Conservation (phyloP, 1,284 basidiomycete genomes). For the Ceraceosorus guamensis region DNA sequence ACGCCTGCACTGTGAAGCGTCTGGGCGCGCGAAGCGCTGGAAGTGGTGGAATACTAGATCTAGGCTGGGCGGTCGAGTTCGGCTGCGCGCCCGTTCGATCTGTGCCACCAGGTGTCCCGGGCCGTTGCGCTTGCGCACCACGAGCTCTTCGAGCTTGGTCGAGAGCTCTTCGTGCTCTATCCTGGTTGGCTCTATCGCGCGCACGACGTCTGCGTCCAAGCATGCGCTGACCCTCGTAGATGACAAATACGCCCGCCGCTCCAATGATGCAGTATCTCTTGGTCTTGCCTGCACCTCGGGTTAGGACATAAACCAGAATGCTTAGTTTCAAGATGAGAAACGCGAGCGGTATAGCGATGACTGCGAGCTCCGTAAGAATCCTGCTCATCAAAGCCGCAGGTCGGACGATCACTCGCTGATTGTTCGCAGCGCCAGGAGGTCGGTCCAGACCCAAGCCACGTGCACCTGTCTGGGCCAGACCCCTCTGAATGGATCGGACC, state of each 20-base stretch:
- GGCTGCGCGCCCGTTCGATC: slow-evolving; percentile 1
- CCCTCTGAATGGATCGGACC: too few species aligned
- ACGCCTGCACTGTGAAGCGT: slow-evolving; percentile 7
- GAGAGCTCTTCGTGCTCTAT: neutral
- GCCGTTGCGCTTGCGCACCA: neutral
- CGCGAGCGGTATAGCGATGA: slow-evolving; percentile 19
- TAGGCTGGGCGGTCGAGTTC: slow-evolving; percentile 8
- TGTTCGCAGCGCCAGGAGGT: too few species aligned
- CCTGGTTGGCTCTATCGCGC: neutral
- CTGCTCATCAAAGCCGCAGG: too few species aligned
- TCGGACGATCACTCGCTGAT: too few species aligned
- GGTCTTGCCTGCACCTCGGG: slow-evolving; percentile 17
- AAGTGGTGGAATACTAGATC: slow-evolving; percentile 11
- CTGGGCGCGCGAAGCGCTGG: slow-evolving; percentile 17
- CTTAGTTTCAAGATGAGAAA: slow-evolving; percentile 27
- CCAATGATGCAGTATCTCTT: slow-evolving; percentile 21
- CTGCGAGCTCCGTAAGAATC: neutral
- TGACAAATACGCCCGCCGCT: slow-evolving; percentile 18
- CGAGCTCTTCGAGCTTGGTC: neutral
- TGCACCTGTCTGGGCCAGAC: too few species aligned
- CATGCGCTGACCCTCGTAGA: slow-evolving; percentile 20
- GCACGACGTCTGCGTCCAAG: slow-evolving; percentile 4
- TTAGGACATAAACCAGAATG: slow-evolving; percentile 26
- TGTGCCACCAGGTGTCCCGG: neutral
- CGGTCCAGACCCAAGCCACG: too few species aligned